Base-by-base conservation (phyloP, 2,329 filamentous ascomycete genomes). In the Colletotrichum gloeosporioides region DNA sequence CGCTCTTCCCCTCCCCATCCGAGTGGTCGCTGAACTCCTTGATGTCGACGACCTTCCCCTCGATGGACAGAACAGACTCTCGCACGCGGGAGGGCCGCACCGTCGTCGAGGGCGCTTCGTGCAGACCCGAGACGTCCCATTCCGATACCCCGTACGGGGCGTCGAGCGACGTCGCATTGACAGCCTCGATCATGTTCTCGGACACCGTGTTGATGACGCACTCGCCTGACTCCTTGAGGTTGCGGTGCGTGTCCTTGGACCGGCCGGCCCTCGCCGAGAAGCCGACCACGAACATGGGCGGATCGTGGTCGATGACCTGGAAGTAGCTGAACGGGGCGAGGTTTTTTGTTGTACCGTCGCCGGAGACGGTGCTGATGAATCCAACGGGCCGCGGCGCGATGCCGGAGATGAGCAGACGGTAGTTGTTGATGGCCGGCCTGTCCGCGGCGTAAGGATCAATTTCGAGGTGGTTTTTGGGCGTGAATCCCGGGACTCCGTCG, bases 281-380 rank as follows among this genome's bases (percentile, higher is more conserved):
- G 39, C 91, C 90, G 31, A 93, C 86, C 10, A 92, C 90, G 84
- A 98, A 98, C 62, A 98, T 88, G 1, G 96, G 96, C 7, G 96
- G 96, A 82, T 98, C 96, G 83, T 97, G 94, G 83, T 92, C 92
- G 79, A 98, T 89, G 76, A 98, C 85, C 83, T 95, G 93, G 83
- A 96, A 95, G 87, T 97, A 98, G 81, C 91, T 94, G 84, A 97
- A 98, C 0, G 96, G 96, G 0, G 96, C 95, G 4, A 98, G 89
- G 85, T 98, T 98, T 18, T 69, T 49, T 13, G 82, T 64, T 15
- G 82, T 88, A 22, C 94, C 95, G 80, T 96, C 93, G 4, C 84
- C 80, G 18, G 88, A 87, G 68, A 85, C 82, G 12, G 91, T 91
- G 74, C 89, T 91, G 34, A 93, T 81, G 82, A 93, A 90, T 59